Percentiles rank a stretch among this genome's conserved stretches.
Evolutionary conservation across 176 grass and related monocot genomes (phyloP).

Genomic region (Bothriochloa decipiens): DNA sequence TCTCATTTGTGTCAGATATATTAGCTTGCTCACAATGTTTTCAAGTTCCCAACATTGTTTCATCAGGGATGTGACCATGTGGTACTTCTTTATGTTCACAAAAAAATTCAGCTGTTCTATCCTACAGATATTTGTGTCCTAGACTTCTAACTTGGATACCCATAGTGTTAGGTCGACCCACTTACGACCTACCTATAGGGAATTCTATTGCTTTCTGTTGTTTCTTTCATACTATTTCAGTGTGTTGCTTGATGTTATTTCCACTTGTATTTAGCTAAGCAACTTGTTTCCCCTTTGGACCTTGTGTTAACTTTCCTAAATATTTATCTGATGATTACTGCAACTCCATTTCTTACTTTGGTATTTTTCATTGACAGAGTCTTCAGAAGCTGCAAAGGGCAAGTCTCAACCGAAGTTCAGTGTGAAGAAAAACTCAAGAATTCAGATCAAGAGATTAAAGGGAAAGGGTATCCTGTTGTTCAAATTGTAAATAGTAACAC

Average conservation of each 20-base stretch:
- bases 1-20: neutral
- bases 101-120: constrained; percentile 3
- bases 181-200: neutral
- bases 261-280: neutral
- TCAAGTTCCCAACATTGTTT: neutral
- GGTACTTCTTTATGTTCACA: neutral
- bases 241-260: neutral
- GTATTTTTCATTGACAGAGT: constrained; percentile 43
- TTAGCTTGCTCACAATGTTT: neutral
- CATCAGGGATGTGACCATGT: neutral
- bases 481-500: neutral
- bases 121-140: neutral
- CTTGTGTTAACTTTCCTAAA: neutral
- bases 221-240: neutral
- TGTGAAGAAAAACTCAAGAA: constrained; percentile 66
- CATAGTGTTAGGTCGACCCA: neutral
- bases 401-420: constrained; percentile 60
- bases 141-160: neutral
- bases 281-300: neutral
- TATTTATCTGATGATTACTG: neutral
- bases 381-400: constrained; percentile 43
- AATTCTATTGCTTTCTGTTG: neutral
- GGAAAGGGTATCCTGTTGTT: constrained; percentile 51
- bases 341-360: neutral
- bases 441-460: constrained; percentile 75